Percentiles rank a stretch among this genome's conserved stretches.
These are phyloP conservation scores for Paracoccidioides brasiliensis DNA, from an alignment of 2,329 filamentous ascomycete species.

Conservation along the genomic window DNA sequence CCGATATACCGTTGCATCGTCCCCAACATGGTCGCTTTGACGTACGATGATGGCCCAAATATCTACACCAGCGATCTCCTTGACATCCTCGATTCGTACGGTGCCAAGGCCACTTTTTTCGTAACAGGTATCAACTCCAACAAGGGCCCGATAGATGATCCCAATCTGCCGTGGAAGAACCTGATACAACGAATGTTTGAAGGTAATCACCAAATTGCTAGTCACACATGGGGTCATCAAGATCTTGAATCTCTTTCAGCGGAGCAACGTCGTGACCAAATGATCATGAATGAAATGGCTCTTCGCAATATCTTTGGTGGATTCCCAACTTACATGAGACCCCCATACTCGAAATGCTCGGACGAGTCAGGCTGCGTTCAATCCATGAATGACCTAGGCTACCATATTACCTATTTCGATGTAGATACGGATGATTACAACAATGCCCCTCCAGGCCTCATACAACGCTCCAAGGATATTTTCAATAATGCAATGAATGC, in stretches of 20 bases:
- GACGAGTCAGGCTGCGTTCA: slow-evolving; percentile 25
- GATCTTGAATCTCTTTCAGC: slow-evolving; percentile 31
- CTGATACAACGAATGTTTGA: slow-evolving; percentile 30
- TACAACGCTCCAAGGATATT: slow-evolving; percentile 29
- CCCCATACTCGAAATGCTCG: slow-evolving; percentile 35
- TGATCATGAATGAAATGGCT: slow-evolving; percentile 37
- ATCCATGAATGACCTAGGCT: slow-evolving; percentile 35
- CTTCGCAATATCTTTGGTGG: slow-evolving; percentile 36
- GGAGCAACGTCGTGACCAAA: slow-evolving; percentile 27
- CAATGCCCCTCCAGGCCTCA: slow-evolving; percentile 24
- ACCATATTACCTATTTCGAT: slow-evolving; percentile 37
- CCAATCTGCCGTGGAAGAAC: slow-evolving; percentile 25
- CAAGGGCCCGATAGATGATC: slow-evolving; percentile 33
- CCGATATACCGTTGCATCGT: slow-evolving; percentile 29
- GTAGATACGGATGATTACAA: slow-evolving; percentile 37
- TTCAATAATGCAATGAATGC: slow-evolving; percentile 23
- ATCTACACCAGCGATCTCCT: slow-evolving; percentile 49
- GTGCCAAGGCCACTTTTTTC: slow-evolving; percentile 56
- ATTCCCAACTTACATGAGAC: slow-evolving; percentile 42
- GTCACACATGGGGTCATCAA: slow-evolving; percentile 41
- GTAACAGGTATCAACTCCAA: slow-evolving; percentile 40
- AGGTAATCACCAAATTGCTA: slow-evolving; percentile 39
- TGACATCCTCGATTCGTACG: slow-evolving; percentile 46
- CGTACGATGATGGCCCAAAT: slow-evolving; percentile 55
- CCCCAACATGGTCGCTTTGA: slow-evolving; percentile 50